Base-by-base conservation (phyloP, 2,329 filamentous ascomycete species). In the Rhynchosporium graminicola region DNA sequence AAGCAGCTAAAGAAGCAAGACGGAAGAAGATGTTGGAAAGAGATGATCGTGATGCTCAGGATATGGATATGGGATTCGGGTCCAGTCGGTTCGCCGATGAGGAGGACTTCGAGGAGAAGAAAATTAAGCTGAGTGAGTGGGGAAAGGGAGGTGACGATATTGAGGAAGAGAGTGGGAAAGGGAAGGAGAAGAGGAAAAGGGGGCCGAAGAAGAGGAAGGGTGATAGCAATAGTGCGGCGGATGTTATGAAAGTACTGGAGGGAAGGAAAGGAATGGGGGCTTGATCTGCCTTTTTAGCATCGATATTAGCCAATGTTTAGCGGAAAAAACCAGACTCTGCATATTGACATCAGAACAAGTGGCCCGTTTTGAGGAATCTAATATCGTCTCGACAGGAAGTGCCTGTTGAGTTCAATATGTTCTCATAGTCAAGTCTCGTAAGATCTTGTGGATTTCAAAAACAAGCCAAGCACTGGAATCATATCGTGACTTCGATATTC, bases 61-160 rank as follows among this genome's bases (percentile, higher is more conserved):
- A 99, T 76, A 83, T 99, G 77, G 95, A 99, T 72, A 85, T 98
- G 81, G 94, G 93, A 64, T 98, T 99, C 72, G 95, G 95, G 40
- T 91, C 87, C 26, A 95, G 89, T 72, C 84, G 94, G 33, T 88
- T 91, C 71, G 92, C 91, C 59, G 95, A 97, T 71, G 92, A 93
- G 56, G 93, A 93, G 63, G 93, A 96, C 67, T 84, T 89, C 67
- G 90, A 92, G 46, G 79, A 77, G 73, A 80, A 79, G 48, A 86
- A 83, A 68, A 78, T 91, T 66, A 91, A 90, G 77, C 76, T 93
- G 60, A 86, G 85, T 45, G 78, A 85, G 70, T 91, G 90, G 80
- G 83, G 80, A 28, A 82, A 79, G 3, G 83, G 77, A 1, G 82
- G 82, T n/a, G 76, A 73, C 57, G 77, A 76, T 36, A 77, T 77